Percentiles rank a stretch among this genome's conserved stretches.
phyloP scores from a whole-genome alignment of 768 basidiomycete species.

The Amanita jacksonii region DNA sequence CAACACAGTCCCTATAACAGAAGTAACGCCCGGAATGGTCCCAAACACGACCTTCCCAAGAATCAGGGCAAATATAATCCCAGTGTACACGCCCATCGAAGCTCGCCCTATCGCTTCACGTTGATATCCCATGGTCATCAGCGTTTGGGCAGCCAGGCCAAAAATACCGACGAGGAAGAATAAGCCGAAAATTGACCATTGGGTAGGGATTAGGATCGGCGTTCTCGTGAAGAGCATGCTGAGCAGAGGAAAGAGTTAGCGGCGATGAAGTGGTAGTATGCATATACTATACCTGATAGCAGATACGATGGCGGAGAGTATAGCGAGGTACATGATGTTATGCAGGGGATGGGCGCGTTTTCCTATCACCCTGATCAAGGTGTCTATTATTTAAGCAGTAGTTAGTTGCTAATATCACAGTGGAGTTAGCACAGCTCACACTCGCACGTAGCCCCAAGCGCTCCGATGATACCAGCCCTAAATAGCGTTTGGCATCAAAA shows the following conservation, averaged over 20 bases:
- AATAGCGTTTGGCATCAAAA: not conserved
- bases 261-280: no score
- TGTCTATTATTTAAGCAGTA: conserved; percentile 20
- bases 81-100: conserved; percentile 44
- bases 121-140: conserved; percentile 36
- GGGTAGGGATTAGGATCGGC: conserved; percentile 34
- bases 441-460: conserved; percentile 54
- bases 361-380: conserved; percentile 53
- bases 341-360: conserved; percentile 71
- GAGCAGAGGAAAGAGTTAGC: not conserved
- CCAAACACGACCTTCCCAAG: conserved; percentile 1
- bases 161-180: conserved; percentile 42
- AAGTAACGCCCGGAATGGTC: not conserved
- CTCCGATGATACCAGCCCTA: conserved; percentile 54
- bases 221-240: conserved; percentile 36
- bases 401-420: not conserved
- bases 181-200: conserved; percentile 33
- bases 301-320: conserved; percentile 39
- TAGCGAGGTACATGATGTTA: conserved; percentile 55
- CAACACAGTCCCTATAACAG: not conserved
- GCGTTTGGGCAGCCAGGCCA: conserved; percentile 43
- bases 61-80: conserved; percentile 9
- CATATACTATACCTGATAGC: conserved; percentile 23
- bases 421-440: conserved; percentile 34
- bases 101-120: conserved; percentile 55